Percentiles rank a stretch among this genome's conserved stretches.
These are phyloP conservation scores for Ustilago vetiveriae DNA, from an alignment of 1,284 basidiomycete species.

Conservation along the genomic window DNA sequence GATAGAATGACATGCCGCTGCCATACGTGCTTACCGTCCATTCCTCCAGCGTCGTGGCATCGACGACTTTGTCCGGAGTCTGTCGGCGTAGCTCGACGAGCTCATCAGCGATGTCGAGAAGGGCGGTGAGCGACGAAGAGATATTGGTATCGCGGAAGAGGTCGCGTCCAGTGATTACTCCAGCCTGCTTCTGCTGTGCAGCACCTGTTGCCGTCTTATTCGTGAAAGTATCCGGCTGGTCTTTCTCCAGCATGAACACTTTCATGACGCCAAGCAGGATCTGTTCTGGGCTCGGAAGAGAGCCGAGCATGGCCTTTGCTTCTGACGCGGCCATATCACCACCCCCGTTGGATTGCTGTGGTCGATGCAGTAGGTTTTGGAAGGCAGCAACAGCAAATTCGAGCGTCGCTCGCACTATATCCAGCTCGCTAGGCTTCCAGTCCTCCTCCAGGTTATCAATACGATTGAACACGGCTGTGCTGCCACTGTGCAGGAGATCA, in stretches of 20 bases:
- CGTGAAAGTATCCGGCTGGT: slow-evolving; percentile 37
- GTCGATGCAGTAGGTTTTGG: slow-evolving; percentile 6
- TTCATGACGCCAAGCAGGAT: slow-evolving; percentile 82
- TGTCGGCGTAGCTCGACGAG: slow-evolving; percentile 26
- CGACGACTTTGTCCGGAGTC: slow-evolving; percentile 65
- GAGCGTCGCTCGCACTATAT: slow-evolving; percentile 78
- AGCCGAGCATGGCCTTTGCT: slow-evolving; percentile 16
- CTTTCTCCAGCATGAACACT: slow-evolving; percentile 83
- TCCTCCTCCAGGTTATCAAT: slow-evolving; percentile 77
- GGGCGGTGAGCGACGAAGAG: slow-evolving; percentile 72
- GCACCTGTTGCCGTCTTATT: slow-evolving; percentile 13
- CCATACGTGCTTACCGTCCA: slow-evolving; percentile 33
- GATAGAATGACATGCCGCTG: slow-evolving; percentile 75
- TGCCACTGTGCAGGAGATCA: slow-evolving; percentile 74
- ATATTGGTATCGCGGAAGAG: slow-evolving; percentile 78
- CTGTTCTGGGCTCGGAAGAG: slow-evolving; percentile 41
- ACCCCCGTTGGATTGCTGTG: background rate
- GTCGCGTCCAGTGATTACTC: slow-evolving; percentile 69
- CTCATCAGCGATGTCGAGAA: slow-evolving; percentile 30
- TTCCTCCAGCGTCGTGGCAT: slow-evolving; percentile 65
- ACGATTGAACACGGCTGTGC: slow-evolving; percentile 68
- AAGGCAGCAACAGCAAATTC: slow-evolving; percentile 71
- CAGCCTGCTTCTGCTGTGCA: slow-evolving; percentile 27
- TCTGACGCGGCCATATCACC: background rate
- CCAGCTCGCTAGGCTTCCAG: slow-evolving; percentile 84